These are phyloP conservation scores for Xylaria sp. DNA, from an alignment of 2,329 filamentous ascomycete genomes.

Conservation along the genomic window DNA sequence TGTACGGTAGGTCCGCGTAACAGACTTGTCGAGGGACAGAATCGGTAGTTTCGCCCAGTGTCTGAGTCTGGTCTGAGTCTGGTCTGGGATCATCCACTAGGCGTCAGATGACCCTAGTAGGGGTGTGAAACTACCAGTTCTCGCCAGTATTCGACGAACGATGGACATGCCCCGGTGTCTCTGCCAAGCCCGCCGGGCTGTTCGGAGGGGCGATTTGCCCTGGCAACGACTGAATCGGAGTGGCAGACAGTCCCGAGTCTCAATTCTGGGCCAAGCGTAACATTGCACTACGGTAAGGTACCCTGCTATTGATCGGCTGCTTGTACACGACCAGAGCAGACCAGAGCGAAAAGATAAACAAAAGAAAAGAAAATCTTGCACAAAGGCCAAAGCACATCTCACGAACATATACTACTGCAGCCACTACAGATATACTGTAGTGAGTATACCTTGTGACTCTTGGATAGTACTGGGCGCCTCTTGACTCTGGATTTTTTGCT, in stretches of 20 bases:
- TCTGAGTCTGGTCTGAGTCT: constrained; percentile 21
- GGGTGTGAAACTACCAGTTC: background rate
- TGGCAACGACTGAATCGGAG: constrained; percentile 20
- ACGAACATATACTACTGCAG: constrained; percentile 1
- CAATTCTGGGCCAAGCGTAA: constrained; percentile 11
- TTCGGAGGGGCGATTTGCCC: constrained; percentile 12
- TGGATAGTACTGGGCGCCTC: background rate
- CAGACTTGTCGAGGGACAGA: background rate
- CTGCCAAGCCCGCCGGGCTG: background rate
- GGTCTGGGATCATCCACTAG: background rate
- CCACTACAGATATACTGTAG: background rate
- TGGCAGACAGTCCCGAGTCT: background rate
- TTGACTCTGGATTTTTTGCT: background rate
- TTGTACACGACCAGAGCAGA: no score
- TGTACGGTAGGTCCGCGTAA: no score
- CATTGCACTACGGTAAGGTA: background rate
- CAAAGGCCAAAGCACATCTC: constrained; percentile 1
- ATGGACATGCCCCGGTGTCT: no score
- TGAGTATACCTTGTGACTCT: background rate
- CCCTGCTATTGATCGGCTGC: no score
- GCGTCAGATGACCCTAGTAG: constrained; percentile 7
- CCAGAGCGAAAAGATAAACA: background rate
- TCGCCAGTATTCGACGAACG: background rate
- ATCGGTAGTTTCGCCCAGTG: constrained; percentile 13
- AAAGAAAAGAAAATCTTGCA: constrained; percentile 14